Evolutionary conservation across 2,329 filamentous ascomycete species (phyloP).

Genomic region (Diatrype stigma): DNA sequence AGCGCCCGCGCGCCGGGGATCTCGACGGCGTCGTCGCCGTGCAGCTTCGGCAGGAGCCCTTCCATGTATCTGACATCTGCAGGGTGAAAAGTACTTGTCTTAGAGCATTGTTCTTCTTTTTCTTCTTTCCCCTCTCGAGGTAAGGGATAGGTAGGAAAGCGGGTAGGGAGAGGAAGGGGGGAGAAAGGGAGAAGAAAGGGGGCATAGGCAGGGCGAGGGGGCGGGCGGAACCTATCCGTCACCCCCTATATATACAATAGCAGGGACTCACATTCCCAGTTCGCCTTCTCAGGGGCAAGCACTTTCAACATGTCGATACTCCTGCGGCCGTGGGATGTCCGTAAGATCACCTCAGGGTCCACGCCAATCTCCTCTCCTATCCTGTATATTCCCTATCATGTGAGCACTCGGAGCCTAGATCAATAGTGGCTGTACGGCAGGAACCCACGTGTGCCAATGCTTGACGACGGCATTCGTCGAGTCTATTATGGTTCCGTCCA

Average conservation of each 20-base stretch:
- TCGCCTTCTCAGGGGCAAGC: slow-evolving; percentile 79
- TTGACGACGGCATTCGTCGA: slow-evolving; percentile 73
- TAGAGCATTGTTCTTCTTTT: not conserved
- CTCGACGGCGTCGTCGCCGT: slow-evolving; percentile 74
- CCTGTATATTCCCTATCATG: slow-evolving; percentile 34
- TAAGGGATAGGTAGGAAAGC: slow-evolving; percentile 1
- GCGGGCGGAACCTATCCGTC: not conserved
- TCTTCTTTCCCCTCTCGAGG: slow-evolving; percentile 4
- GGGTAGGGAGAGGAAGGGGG: not conserved
- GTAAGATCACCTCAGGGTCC: slow-evolving; percentile 76
- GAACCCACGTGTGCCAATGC: slow-evolving; percentile 65
- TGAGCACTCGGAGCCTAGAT: slow-evolving; percentile 5
- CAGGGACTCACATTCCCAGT: slow-evolving; percentile 76
- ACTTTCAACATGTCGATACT: slow-evolving; percentile 81
- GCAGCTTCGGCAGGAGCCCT: slow-evolving; percentile 69
- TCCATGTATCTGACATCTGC: slow-evolving; percentile 78
- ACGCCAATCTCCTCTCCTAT: slow-evolving; percentile 80
- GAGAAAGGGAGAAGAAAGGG: slow-evolving; percentile 6
- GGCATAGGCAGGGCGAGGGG: slow-evolving; percentile 1
- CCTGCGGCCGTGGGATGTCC: slow-evolving; percentile 85
- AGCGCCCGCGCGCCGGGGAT: slow-evolving; percentile 77
- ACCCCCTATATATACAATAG: not conserved
- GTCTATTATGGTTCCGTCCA: slow-evolving; percentile 82
- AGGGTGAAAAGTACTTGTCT: slow-evolving; percentile 1
- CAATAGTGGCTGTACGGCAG: not conserved